Evolutionary conservation across 768 basidiomycete species (phyloP).

Genomic region (Suillus fuscotomentosus): DNA sequence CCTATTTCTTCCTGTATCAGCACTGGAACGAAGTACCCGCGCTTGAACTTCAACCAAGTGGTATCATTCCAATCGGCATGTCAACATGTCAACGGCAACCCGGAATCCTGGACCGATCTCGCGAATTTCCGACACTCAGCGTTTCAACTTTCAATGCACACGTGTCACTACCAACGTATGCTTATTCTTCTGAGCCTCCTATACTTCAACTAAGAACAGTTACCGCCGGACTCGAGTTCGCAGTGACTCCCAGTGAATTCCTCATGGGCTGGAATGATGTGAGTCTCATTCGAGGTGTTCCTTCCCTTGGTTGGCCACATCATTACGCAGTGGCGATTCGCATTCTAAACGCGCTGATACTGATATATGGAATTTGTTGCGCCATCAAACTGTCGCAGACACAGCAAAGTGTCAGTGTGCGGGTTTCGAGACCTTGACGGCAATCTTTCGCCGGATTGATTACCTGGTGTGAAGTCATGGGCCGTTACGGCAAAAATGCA

Average conservation of each 20-base stretch:
- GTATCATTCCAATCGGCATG: no score
- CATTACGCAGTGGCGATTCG: not conserved
- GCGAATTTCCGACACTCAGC: no score
- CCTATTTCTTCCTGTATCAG: no score
- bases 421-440: not conserved
- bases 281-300: not conserved
- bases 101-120: no score
- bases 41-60: no score
- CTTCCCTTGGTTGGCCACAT: not conserved
- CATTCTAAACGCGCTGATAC: not conserved
- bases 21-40: no score
- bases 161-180: no score
- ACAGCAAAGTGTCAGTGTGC: not conserved
- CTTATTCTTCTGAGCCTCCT: no score
- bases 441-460: not conserved
- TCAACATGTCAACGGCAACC: no score
- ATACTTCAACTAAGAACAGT: no score
- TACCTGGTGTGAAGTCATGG: not conserved
- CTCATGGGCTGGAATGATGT: not conserved
- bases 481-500: not conserved
- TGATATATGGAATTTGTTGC: not conserved
- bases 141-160: no score
- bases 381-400: not conserved
- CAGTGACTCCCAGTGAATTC: not conserved
- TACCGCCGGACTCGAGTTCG: not conserved